Evolutionary conservation across 2,329 filamentous ascomycete species (phyloP).

Genomic region (Scedosporium dehoogii): DNA sequence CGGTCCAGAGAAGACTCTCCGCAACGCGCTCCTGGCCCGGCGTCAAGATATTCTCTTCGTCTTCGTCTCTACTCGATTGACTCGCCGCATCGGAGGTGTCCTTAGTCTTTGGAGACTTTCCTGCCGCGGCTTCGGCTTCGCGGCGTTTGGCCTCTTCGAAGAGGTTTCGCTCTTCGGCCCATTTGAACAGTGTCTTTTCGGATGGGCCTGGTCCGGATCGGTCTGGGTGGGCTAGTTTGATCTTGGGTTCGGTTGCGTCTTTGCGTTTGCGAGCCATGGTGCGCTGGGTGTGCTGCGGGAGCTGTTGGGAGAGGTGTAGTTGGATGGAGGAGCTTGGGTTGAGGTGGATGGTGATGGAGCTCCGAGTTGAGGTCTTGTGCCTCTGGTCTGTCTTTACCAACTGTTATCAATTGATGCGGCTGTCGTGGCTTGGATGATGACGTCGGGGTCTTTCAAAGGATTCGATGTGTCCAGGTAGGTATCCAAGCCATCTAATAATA

Average conservation of each 20-base stretch:
- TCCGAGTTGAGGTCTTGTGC: too few species aligned
- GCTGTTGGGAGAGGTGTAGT: not conserved
- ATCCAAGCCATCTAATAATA: too few species aligned
- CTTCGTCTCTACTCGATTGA: not conserved
- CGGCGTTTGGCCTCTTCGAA: conserved; percentile 37
- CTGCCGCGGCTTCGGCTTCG: conserved; percentile 18
- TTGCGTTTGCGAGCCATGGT: conserved; percentile 41
- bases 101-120: conserved; percentile 9
- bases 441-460: not conserved
- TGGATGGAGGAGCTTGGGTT: not conserved
- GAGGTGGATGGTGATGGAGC: not conserved
- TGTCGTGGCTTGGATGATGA: not conserved
- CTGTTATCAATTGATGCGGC: not conserved
- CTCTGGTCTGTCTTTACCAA: too few species aligned
- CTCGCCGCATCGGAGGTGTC: conserved; percentile 6
- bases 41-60: conserved; percentile 22
- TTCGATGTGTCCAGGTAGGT: too few species aligned
- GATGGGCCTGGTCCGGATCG: conserved; percentile 42
- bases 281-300: not conserved
- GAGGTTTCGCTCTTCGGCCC: conserved; percentile 57
- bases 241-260: conserved; percentile 32
- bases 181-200: conserved; percentile 60
- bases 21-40: conserved; percentile 40
- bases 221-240: conserved; percentile 61
- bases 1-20: conserved; percentile 47